Conservation (phyloP, 2,329 filamentous ascomycete genomes). For the Penicillium sp. region DNA sequence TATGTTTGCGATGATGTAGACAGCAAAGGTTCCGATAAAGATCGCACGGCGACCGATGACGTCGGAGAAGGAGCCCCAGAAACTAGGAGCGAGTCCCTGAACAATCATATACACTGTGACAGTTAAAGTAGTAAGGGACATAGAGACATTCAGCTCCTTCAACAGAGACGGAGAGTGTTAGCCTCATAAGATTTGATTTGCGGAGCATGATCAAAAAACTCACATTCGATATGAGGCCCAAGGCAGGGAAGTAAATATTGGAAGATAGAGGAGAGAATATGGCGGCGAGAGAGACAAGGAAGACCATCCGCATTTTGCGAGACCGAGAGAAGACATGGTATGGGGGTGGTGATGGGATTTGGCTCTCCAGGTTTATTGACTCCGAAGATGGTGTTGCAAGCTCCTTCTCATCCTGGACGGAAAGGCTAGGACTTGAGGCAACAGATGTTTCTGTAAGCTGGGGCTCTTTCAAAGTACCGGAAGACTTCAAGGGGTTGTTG, state of each 20-base stretch:
- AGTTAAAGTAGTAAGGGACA: conserved; percentile 36
- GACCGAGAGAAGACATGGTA: conserved; percentile 39
- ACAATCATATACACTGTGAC: conserved; percentile 52
- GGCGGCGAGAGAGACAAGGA: conserved; percentile 42
- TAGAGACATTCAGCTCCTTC: conserved; percentile 29
- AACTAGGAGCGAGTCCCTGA: conserved; percentile 52
- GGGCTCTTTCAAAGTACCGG: conserved; percentile 15
- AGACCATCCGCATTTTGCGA: conserved; percentile 42
- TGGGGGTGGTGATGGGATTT: conserved; percentile 9
- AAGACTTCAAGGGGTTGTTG: conserved; percentile 9
- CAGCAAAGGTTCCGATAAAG: conserved; percentile 49
- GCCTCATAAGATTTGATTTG: not conserved
- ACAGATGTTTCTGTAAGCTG: conserved; percentile 10
- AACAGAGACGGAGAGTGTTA: not conserved
- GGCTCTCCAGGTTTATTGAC: conserved; percentile 22
- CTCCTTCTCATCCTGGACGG: conserved; percentile 17
- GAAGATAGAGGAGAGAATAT: conserved; percentile 49
- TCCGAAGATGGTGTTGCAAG: conserved; percentile 13
- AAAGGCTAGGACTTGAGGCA: conserved; percentile 16
- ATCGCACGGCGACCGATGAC: conserved; percentile 48
- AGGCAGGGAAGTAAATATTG: conserved; percentile 51
- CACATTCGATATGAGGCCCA: conserved; percentile 32
- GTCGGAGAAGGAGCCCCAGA: conserved; percentile 55
- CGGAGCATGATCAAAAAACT: not conserved
- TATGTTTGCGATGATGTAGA: conserved; percentile 53